phyloP scores from a whole-genome alignment of 2,329 filamentous ascomycete species.

The Colletotrichum chrysophilum region DNA sequence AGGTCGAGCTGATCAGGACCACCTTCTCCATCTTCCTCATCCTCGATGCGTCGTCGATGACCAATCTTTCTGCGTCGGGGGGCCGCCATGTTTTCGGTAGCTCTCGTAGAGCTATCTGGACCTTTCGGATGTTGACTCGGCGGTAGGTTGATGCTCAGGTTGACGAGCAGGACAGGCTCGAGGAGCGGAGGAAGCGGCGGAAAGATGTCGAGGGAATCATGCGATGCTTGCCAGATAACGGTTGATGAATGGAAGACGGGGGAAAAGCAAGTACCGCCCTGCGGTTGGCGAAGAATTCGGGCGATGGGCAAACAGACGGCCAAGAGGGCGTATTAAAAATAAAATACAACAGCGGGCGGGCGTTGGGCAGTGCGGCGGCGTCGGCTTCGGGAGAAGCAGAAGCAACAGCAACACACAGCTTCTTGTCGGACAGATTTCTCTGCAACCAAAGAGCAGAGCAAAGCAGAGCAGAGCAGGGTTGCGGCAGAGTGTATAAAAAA shows the following conservation, averaged over 20 bases:
- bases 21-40: slow-evolving; percentile 74
- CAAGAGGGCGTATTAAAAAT: slow-evolving; percentile 17
- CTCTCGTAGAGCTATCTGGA: slow-evolving; percentile 2
- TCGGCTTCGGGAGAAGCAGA: background rate
- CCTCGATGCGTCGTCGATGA: slow-evolving; percentile 71
- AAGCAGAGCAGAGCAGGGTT: background rate
- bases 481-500: background rate
- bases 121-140: background rate
- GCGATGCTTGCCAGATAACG: slow-evolving; percentile 10
- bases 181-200: slow-evolving; percentile 19
- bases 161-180: slow-evolving; percentile 11
- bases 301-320: slow-evolving; percentile 16
- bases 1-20: slow-evolving; percentile 59
- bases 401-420: slow-evolving; percentile 4
- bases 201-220: slow-evolving; percentile 15
- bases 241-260: slow-evolving; percentile 10
- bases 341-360: slow-evolving; percentile 12
- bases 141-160: slow-evolving; percentile 8
- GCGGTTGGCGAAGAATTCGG: slow-evolving; percentile 21
- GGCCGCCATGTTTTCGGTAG: slow-evolving; percentile 47
- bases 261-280: slow-evolving; percentile 21
- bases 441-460: background rate
- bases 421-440: slow-evolving; percentile 4
- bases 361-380: background rate
- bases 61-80: slow-evolving; percentile 69